These are phyloP conservation scores for Polytrichum formosum DNA, from an alignment of 225 moss, liverwort and hornwort genomes.

Conservation along the genomic window DNA sequence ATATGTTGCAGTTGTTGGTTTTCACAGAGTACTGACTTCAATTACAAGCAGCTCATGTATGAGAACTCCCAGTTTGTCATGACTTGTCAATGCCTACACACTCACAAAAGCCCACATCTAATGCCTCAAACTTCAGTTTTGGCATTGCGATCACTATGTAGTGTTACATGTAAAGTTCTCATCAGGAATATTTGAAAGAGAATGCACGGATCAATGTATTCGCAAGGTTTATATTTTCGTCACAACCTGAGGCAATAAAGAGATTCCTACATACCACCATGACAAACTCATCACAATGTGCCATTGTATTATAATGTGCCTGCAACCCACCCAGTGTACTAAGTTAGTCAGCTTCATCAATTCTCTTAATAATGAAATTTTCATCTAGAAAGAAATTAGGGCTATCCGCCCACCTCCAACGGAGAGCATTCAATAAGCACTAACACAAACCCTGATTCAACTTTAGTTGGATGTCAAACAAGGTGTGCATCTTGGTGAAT, in stretches of 20 bases:
- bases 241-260: background rate
- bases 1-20: background rate
- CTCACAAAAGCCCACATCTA: background rate
- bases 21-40: slow-evolving; percentile 44
- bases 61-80: slow-evolving; percentile 74
- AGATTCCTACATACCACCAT: slow-evolving; percentile 59
- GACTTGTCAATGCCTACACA: slow-evolving; percentile 78
- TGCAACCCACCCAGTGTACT: slow-evolving; percentile 23
- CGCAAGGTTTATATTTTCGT: too few relatives aligned
- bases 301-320: slow-evolving; percentile 95
- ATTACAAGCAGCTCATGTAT: slow-evolving; percentile 84
- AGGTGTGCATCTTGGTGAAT: background rate
- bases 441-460: too few relatives aligned
- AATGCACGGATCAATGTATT: too few relatives aligned
- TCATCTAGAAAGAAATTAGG: too few relatives aligned
- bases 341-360: slow-evolving; percentile 6
- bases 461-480: too few relatives aligned
- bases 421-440: too few relatives aligned
- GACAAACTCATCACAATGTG: slow-evolving; percentile 83
- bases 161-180: too few relatives aligned
- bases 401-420: too few relatives aligned
- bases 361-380: background rate
- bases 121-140: too few relatives aligned
- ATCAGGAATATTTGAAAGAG: too few relatives aligned
- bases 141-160: too few relatives aligned